Evolutionary conservation across 441 rosid genomes (phyloP).

Genomic region (Erysimum cheiri): DNA sequence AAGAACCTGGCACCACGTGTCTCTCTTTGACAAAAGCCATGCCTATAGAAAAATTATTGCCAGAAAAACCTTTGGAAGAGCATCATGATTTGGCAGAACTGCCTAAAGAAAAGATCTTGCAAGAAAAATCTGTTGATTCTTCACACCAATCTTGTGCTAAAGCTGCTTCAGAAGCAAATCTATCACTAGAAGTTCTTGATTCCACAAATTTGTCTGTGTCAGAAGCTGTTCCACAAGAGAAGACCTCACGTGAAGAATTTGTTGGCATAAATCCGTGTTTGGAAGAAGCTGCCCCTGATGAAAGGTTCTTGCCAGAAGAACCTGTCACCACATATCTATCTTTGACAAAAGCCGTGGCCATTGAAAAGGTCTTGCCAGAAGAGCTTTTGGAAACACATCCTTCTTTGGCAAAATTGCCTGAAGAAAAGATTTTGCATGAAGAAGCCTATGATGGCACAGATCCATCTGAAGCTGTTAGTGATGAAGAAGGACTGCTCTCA

Average conservation of each 20-base stretch:
- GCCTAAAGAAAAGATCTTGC: conserved; percentile 31
- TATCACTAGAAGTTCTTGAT: conserved; percentile 35
- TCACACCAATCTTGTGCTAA: conserved; percentile 17
- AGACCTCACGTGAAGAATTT: conserved; percentile 27
- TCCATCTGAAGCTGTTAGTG: conserved; percentile 30
- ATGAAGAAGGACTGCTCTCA: neutral
- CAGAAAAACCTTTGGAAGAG: conserved; percentile 24
- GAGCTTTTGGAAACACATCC: conserved; percentile 30
- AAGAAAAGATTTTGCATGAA: conserved; percentile 24
- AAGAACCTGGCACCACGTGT: conserved; percentile 30
- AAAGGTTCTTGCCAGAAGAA: conserved; percentile 31
- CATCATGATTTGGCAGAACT: conserved; percentile 25
- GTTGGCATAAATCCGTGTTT: conserved; percentile 21
- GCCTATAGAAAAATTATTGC: conserved; percentile 14
- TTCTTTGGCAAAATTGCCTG: conserved; percentile 23
- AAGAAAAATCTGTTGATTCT: conserved; percentile 26
- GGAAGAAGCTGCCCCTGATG: conserved; percentile 29
- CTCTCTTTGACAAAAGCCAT: conserved; percentile 9
- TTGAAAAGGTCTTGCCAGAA: conserved; percentile 26
- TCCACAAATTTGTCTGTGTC: conserved; percentile 12
- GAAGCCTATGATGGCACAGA: conserved; percentile 32
- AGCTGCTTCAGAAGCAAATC: conserved; percentile 30
- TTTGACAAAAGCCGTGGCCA: conserved; percentile 15
- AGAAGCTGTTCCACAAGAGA: conserved; percentile 31
- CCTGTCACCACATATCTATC: conserved; percentile 18